phyloP scores from a whole-genome alignment of 2,329 filamentous ascomycete species.

The Macrophomina phaseolina region DNA sequence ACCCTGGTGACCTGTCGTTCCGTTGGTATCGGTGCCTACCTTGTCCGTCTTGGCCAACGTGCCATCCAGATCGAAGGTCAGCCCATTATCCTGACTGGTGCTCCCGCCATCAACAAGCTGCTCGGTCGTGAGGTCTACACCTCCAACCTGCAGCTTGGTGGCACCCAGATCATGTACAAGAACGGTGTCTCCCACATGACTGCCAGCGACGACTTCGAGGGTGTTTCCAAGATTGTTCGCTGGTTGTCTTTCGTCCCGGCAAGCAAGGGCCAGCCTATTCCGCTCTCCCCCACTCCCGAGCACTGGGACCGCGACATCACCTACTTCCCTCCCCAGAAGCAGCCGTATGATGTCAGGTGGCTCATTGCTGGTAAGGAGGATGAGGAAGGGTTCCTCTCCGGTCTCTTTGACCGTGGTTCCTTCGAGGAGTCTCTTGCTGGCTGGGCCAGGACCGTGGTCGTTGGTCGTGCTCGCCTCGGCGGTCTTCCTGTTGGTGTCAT shows the following conservation, averaged over 20 bases:
- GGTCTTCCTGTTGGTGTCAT: slow-evolving; percentile 99
- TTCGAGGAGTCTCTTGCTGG: slow-evolving; percentile 96
- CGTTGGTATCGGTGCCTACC: slow-evolving; percentile 98
- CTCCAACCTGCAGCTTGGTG: slow-evolving; percentile 97
- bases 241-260: slow-evolving; percentile 98
- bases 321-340: slow-evolving; percentile 80
- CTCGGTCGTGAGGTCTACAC: slow-evolving; percentile 98
- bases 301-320: slow-evolving; percentile 91
- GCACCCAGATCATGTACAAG: slow-evolving; percentile 99
- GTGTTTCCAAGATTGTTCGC: slow-evolving; percentile 95
- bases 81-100: slow-evolving; percentile 97
- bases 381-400: slow-evolving; percentile 82
- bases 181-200: slow-evolving; percentile 99
- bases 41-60: slow-evolving; percentile 96
- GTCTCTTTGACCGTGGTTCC: slow-evolving; percentile 95
- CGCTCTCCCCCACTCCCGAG: slow-evolving; percentile 86
- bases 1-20: slow-evolving; percentile 97
- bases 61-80: slow-evolving; percentile 98
- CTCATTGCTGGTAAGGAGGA: slow-evolving; percentile 88
- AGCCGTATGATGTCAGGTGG: slow-evolving; percentile 91
- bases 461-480: slow-evolving; percentile 92
- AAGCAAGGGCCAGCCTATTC: slow-evolving; percentile 89
- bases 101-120: slow-evolving; percentile 96
- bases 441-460: slow-evolving; percentile 96
- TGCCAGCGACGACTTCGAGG: slow-evolving; percentile 94